Evolutionary conservation across 306 rosid species (phyloP), one percentile per base, ranked within the genome.

Genomic region (Arachis stenosperma): DNA sequence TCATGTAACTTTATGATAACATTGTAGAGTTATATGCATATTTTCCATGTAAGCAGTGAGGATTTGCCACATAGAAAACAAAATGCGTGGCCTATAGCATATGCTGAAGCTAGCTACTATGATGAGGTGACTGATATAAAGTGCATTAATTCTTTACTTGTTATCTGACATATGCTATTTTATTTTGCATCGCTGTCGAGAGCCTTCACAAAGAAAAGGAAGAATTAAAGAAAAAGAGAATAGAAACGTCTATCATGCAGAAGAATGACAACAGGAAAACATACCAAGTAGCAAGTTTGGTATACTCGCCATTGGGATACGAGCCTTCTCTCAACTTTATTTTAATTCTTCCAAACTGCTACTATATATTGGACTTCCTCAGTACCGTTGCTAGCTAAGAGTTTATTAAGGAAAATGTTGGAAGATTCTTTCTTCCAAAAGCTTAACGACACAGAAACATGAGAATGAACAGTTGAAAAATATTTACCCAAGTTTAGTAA

Each of bases 211-310:
- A 50, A 66, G 67, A 67, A 76, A 73, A 63, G 52, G 59, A 73
- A 73, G 50, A 27, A 54, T 53, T 58, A 81, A 81, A 76, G 78
- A 39, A 55, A 83, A 83, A 76, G 84, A 41, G 79, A 76, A 72
- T 71, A 79, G 74, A 83, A 79, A 75, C 81, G 76, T 79, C 75
- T 42, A 70, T 6, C n/a, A 46, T 17, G 73, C 43, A 60, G 63
- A 75, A 50, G 48, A 75, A 51, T 61, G 79, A 60, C 61, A 55
- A 55, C 52, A 9, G 66, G 43, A 29, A 71, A 67, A 66, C 66
- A 58, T 57, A 71, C 74, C 77, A 83, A 71, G 65, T 74, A 41
- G 30, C 87, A 83, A 83, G 84, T 83, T 83, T 79, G 77, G 87
- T 14, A 79, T 79, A 76, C 22, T 64, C 3, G 57, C 30, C 69